phyloP scores from a whole-genome alignment of 169 alveolate genomes.

The Cryptosporidium tyzzeri region DNA sequence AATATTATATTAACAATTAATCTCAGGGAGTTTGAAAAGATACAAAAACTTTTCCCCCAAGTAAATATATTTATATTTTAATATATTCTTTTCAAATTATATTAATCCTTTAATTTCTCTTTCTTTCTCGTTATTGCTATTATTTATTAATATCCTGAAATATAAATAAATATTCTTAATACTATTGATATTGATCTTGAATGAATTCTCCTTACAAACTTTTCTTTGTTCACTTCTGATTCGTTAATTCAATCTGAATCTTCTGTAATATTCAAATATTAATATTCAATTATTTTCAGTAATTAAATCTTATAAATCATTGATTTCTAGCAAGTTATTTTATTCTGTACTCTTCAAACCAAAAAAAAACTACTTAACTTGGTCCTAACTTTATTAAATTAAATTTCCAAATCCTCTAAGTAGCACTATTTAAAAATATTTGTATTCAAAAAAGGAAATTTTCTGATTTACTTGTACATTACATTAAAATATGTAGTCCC shows the following conservation, averaged over 20 bases:
- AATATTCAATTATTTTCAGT: background rate
- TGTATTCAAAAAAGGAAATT: background rate
- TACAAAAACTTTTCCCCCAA: too few relatives aligned
- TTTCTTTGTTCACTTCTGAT: background rate
- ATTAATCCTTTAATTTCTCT: background rate
- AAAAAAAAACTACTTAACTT: background rate
- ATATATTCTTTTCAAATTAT: background rate
- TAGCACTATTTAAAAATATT: too few relatives aligned
- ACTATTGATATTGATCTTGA: too few relatives aligned
- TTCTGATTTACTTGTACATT: background rate
- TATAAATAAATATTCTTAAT: background rate
- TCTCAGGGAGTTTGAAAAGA: background rate
- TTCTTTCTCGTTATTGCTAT: background rate
- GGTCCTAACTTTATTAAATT: background rate
- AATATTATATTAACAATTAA: too few relatives aligned
- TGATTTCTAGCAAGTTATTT: too few relatives aligned
- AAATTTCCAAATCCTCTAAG: background rate
- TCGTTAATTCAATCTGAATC: too few relatives aligned
- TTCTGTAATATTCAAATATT: background rate
- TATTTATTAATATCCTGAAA: background rate
- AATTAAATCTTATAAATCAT: background rate
- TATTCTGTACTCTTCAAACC: background rate
- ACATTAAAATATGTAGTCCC: background rate
- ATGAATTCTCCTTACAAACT: too few relatives aligned
- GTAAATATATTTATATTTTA: too few relatives aligned